phyloP scores from a whole-genome alignment of 495 filamentous ascomycete genomes.

The Podospora appendiculata region DNA sequence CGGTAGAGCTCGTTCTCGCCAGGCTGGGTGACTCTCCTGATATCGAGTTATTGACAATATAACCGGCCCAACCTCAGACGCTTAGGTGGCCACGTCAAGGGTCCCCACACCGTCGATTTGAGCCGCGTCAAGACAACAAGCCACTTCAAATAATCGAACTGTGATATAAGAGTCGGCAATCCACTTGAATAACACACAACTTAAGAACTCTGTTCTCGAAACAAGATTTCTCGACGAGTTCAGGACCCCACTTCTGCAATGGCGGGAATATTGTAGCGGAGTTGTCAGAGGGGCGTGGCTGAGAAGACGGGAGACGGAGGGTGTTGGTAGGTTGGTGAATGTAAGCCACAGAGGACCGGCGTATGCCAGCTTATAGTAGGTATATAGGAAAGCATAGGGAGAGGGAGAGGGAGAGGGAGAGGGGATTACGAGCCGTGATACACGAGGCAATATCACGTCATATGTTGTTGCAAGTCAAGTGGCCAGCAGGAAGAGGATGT shows the following conservation, averaged over 20 bases:
- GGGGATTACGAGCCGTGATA: constrained; percentile 11
- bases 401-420: background rate
- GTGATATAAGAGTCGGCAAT: constrained; percentile 12
- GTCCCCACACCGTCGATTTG: constrained; percentile 12
- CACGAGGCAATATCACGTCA: constrained; percentile 20
- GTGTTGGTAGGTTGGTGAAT: background rate
- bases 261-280: background rate
- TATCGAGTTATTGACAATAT: constrained; percentile 14
- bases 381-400: background rate
- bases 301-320: background rate
- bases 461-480: constrained; percentile 13
- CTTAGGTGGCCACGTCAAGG: constrained; percentile 19
- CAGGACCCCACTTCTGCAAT: background rate
- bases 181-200: constrained; percentile 6
- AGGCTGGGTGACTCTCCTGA: constrained; percentile 7
- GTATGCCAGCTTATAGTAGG: background rate
- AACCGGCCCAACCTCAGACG: constrained; percentile 22
- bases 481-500: constrained; percentile 19
- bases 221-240: background rate
- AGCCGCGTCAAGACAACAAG: constrained; percentile 20
- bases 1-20: constrained; percentile 7
- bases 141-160: constrained; percentile 20
- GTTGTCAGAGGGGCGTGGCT: background rate
- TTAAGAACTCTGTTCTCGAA: background rate
- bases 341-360: constrained; percentile 4